Evolutionary conservation across 441 rosid species (phyloP).

Genomic region (Jatropha podagrica): DNA sequence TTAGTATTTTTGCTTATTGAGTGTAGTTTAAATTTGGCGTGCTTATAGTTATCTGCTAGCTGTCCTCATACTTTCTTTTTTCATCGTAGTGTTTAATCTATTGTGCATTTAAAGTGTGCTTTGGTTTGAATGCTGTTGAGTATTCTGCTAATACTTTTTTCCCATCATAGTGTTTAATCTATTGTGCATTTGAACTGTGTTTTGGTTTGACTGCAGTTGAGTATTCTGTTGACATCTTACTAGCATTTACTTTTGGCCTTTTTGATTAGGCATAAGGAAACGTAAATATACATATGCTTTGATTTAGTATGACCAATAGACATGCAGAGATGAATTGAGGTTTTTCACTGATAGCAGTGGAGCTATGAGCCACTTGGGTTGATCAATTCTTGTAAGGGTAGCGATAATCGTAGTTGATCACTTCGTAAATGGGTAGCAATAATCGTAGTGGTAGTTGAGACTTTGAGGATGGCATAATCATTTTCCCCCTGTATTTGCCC

Average conservation of each 20-base stretch:
- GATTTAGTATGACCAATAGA: conserved; percentile 36
- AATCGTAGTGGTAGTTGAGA: conserved; percentile 51
- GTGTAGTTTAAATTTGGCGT: conserved; percentile 70
- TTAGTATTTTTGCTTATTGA: conserved; percentile 52
- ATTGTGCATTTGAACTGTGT: conserved; percentile 29
- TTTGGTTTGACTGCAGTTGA: conserved; percentile 31
- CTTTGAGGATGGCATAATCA: conserved; percentile 67
- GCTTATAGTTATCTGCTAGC: conserved; percentile 56
- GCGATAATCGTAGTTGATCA: conserved; percentile 44
- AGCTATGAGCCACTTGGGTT: conserved; percentile 43
- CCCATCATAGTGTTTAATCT: conserved; percentile 46
- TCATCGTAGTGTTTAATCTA: conserved; percentile 45
- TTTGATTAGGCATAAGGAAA: conserved; percentile 12
- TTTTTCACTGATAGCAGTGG: conserved; percentile 38
- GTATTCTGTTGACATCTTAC: conserved; percentile 22
- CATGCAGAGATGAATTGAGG: conserved; percentile 35
- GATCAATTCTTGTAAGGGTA: conserved; percentile 41
- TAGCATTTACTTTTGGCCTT: conserved; percentile 11
- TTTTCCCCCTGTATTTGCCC: conserved; percentile 74
- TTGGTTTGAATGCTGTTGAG: conserved; percentile 31
- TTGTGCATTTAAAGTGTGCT: conserved; percentile 28
- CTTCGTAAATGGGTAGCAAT: conserved; percentile 41
- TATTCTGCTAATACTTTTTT: conserved; percentile 45
- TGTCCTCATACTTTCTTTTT: conserved; percentile 39
- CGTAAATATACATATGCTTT: conserved; percentile 33